phyloP scores from a whole-genome alignment of 306 rosid genomes.

The Vicia villosa region DNA sequence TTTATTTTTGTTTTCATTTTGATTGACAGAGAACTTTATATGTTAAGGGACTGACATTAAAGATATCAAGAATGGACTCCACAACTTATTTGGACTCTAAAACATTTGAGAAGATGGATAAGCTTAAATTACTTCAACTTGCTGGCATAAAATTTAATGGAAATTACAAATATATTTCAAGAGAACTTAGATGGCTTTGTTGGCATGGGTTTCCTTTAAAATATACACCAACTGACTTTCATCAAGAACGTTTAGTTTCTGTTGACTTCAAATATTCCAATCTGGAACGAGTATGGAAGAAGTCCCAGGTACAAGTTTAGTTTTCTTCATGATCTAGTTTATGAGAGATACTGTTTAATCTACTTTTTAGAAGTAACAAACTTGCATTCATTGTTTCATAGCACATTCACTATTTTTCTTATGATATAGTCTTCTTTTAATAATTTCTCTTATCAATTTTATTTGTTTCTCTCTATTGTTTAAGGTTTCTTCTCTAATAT shows the following conservation, averaged over 20 bases:
- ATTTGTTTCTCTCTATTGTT: neutral
- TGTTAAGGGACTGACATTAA: slow-evolving; percentile 7
- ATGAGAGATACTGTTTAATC: neutral
- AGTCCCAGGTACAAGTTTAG: slow-evolving; percentile 1
- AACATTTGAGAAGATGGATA: slow-evolving; percentile 2
- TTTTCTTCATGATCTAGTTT: neutral
- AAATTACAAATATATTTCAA: neutral
- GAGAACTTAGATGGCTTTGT: neutral
- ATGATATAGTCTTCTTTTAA: neutral
- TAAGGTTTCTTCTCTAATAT: neutral
- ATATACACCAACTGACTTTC: neutral
- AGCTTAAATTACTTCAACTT: slow-evolving; percentile 3
- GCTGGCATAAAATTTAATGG: neutral
- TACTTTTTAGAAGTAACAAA: neutral
- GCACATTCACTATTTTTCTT: neutral
- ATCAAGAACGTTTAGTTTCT: neutral
- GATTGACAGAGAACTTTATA: slow-evolving; percentile 1
- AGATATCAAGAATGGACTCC: neutral
- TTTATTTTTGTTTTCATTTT: neutral
- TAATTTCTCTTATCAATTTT: neutral
- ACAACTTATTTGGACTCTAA: neutral
- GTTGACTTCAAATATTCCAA: neutral
- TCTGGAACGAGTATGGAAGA: slow-evolving; percentile 4
- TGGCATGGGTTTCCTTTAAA: slow-evolving; percentile 17
- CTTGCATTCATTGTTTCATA: neutral